Conservation (phyloP, 441 rosid species). For the Gossypium trilobum region DNA sequence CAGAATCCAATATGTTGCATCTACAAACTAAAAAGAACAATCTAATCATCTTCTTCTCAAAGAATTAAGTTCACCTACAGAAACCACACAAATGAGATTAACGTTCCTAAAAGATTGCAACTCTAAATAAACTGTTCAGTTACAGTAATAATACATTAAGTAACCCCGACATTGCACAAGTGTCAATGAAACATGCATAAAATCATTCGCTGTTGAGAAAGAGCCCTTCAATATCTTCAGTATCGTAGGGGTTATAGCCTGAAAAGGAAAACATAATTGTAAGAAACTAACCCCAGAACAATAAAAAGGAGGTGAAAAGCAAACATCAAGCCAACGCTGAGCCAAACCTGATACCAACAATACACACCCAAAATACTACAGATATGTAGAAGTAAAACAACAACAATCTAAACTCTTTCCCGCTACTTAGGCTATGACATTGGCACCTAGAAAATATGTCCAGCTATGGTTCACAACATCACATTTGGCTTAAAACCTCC, state of each 20-base stretch:
- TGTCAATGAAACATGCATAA: constrained; percentile 48
- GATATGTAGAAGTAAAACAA: background rate
- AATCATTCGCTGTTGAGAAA: constrained; percentile 39
- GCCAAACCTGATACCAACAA: background rate
- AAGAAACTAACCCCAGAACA: constrained; percentile 16
- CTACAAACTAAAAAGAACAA: background rate
- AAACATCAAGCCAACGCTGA: background rate
- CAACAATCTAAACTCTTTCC: background rate
- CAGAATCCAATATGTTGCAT: background rate
- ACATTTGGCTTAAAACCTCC: background rate
- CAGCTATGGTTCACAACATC: background rate
- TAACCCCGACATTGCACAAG: constrained; percentile 74
- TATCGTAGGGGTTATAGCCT: constrained; percentile 27
- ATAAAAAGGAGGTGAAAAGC: background rate
- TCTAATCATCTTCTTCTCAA: background rate
- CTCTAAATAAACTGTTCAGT: constrained; percentile 9
- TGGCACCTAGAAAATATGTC: background rate
- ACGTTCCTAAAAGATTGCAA: constrained; percentile 12
- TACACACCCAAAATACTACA: background rate
- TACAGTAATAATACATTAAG: constrained; percentile 52
- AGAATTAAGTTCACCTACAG: background rate
- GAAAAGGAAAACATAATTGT: constrained; percentile 29
- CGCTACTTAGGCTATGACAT: background rate
- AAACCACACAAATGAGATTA: constrained; percentile 4
- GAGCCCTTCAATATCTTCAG: constrained; percentile 25